phyloP scores from a whole-genome alignment of 2,329 filamentous ascomycete genomes.

The Stromatinia cepivora region DNA sequence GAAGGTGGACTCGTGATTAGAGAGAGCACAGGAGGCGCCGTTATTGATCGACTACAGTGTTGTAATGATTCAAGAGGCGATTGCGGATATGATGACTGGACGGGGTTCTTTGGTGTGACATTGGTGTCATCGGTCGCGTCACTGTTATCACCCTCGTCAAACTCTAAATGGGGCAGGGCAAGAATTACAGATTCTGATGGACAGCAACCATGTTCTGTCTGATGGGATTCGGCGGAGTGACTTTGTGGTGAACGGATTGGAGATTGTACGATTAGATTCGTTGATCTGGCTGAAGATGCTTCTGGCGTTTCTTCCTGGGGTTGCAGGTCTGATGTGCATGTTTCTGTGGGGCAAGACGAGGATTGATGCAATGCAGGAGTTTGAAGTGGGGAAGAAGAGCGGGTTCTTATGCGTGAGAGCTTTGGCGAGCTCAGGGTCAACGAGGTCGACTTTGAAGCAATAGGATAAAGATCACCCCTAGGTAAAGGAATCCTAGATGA shows the following conservation, averaged over 20 bases:
- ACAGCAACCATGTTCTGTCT: background rate
- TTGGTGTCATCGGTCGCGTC: constrained; percentile 37
- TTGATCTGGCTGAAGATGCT: constrained; percentile 2
- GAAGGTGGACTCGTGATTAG: constrained; percentile 47
- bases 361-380: constrained; percentile 16
- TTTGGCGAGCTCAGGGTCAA: constrained; percentile 12
- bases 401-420: constrained; percentile 13
- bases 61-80: constrained; percentile 34
- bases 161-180: constrained; percentile 17
- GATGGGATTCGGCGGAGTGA: background rate
- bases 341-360: constrained; percentile 7
- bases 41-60: constrained; percentile 42
- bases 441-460: constrained; percentile 21
- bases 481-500: constrained; percentile 26
- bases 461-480: constrained; percentile 20
- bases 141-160: constrained; percentile 34
- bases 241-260: background rate
- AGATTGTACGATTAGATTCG: background rate
- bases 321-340: constrained; percentile 4
- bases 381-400: constrained; percentile 21
- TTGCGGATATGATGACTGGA: constrained; percentile 8
- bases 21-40: constrained; percentile 46
- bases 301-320: constrained; percentile 16
- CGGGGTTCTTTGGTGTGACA: constrained; percentile 34
- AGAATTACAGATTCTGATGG: background rate